Conservation (phyloP, 1,284 basidiomycete genomes). For the Moniliophthora roreri region DNA sequence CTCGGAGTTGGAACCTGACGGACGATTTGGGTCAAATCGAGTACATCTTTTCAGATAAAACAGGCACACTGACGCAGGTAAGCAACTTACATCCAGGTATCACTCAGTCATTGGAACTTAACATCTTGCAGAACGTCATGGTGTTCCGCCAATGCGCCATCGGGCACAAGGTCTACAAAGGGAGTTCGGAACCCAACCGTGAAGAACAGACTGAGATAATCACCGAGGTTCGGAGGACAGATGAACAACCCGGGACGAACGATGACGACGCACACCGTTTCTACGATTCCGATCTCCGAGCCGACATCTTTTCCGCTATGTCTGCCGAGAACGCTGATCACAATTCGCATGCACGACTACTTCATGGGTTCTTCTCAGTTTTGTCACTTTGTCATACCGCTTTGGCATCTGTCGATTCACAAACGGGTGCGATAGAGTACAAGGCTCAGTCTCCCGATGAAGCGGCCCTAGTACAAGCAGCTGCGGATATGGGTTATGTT, state of each 20-base stretch:
- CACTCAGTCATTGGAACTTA: background rate
- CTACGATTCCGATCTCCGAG: constrained; percentile 48
- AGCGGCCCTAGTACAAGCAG: constrained; percentile 96
- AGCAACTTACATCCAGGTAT: constrained; percentile 14
- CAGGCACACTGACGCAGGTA: constrained; percentile 91
- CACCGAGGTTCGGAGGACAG: background rate
- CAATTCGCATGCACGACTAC: constrained; percentile 64
- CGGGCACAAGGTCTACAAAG: constrained; percentile 78
- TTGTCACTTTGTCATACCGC: constrained; percentile 96
- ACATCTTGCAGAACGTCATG: constrained; percentile 82
- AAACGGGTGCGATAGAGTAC: constrained; percentile 81
- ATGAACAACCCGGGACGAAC: background rate
- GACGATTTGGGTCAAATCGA: constrained; percentile 96
- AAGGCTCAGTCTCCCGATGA: constrained; percentile 98
- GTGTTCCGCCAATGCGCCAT: constrained; percentile 94
- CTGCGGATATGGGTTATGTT: constrained; percentile 92
- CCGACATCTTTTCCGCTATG: constrained; percentile 46
- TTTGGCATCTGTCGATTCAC: constrained; percentile 68
- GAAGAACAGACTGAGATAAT: background rate
- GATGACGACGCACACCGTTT: constrained; percentile 43
- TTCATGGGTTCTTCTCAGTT: constrained; percentile 93
- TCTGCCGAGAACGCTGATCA: constrained; percentile 51
- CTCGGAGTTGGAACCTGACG: constrained; percentile 94
- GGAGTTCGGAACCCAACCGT: constrained; percentile 44
- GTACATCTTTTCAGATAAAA: constrained; percentile 98